phyloP scores from a whole-genome alignment of 2,329 filamentous ascomycete genomes.

The Clonostachys byssicola region DNA sequence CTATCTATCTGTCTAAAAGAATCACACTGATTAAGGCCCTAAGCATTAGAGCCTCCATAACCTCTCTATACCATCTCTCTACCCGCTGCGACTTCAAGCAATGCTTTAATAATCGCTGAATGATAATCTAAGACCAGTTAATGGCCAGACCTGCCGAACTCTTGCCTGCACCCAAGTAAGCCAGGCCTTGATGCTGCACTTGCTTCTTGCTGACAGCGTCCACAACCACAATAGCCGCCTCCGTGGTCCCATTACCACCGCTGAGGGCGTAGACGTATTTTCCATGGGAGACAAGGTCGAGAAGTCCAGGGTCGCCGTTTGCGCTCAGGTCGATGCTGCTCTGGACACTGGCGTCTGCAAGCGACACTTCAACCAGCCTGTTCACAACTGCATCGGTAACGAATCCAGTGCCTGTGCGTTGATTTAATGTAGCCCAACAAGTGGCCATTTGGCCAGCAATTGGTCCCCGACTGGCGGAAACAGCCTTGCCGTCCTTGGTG shows the following conservation, averaged over 20 bases:
- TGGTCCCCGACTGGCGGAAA: constrained; percentile 26
- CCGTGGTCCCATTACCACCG: constrained; percentile 41
- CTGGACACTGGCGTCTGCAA: constrained; percentile 41
- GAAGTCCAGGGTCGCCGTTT: constrained; percentile 46
- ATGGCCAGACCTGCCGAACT: too few species aligned
- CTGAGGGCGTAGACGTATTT: constrained; percentile 53
- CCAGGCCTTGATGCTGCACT: too few species aligned
- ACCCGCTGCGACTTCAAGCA: too few species aligned
- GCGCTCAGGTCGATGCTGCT: constrained; percentile 32
- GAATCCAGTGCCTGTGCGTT: constrained; percentile 44
- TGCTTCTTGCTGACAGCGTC: constrained; percentile 15
- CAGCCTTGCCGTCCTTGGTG: constrained; percentile 14
- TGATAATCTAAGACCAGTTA: too few species aligned
- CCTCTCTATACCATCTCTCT: too few species aligned
- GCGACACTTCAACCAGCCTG: constrained; percentile 52
- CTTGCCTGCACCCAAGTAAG: too few species aligned
- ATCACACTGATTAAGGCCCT: too few species aligned
- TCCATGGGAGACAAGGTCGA: constrained; percentile 48
- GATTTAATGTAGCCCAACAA: constrained; percentile 53
- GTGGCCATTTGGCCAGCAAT: constrained; percentile 49
- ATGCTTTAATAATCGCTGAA: too few species aligned
- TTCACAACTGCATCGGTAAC: constrained; percentile 52
- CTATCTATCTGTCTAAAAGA: too few species aligned
- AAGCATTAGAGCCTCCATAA: too few species aligned
- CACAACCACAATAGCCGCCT: constrained; percentile 29